Base-by-base conservation (phyloP, 2,329 filamentous ascomycete genomes). In the Botryotinia calthae region DNA sequence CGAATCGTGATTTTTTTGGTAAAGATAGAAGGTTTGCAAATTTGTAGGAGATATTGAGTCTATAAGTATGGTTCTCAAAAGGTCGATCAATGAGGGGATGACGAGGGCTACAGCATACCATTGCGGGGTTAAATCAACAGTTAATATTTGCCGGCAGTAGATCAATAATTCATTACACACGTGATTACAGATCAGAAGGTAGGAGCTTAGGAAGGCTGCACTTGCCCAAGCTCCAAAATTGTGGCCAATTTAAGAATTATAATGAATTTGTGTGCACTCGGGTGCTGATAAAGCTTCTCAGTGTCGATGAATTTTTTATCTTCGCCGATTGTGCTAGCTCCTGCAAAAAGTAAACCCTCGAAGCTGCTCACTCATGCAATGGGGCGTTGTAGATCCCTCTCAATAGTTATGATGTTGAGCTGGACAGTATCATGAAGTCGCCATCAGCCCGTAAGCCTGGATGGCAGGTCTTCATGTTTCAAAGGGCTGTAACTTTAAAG, bases 41-140 rank as follows among this genome's bases (percentile, higher is more conserved):
- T 16, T 42, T 25, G 28, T 31, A 42, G 37, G 16, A 56, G 42
- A 28, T 42, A 51, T 6, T 42, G 64, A 54, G 14, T 48, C 37
- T 37, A 51, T 54, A 40, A 28, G 3, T 66, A n/a, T 40, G 25
- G 31, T 40, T 40, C 44, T 51, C 64, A 28, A 40, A 54, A 22
- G 28, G 65, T 56, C 65, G 65, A 67, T 67, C 65, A 25, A 56
- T 67, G 65, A 67, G 65, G 65, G 65, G 65, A 56, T 56, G 48
- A 42, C 12, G 64, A 67, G 42, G 42, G 42, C 44, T 42, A 46
- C 62, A 65, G 62, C 42, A 54, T n/a, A 42, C 31, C 42, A 42
- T 56, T 67, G 65, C 65, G 65, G 65, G 65, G 65, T 51, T 67
- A 28, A 42, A 42, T 42, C 9, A 56, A 42, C 6, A 67, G 14